phyloP scores from a whole-genome alignment of 2,329 filamentous ascomycete genomes.

The Clarireedia paspali region DNA sequence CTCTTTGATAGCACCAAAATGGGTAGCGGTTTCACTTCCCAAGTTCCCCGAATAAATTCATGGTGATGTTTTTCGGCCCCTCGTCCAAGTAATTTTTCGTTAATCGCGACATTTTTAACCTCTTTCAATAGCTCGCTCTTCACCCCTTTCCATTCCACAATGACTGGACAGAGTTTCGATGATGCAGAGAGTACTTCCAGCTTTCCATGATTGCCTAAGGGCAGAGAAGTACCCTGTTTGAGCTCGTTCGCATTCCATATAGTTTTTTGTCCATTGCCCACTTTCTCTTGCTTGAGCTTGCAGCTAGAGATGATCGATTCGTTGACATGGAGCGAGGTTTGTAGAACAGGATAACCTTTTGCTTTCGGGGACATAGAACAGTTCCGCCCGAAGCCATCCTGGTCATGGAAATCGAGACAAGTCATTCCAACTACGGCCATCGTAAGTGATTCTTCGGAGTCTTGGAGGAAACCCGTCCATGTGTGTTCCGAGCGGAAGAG shows the following conservation, averaged over 20 bases:
- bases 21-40: slow-evolving; percentile 7
- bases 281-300: background rate
- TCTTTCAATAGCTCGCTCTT: slow-evolving; percentile 2
- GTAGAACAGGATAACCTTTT: background rate
- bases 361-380: background rate
- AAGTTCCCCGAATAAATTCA: slow-evolving; percentile 10
- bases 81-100: slow-evolving; percentile 6
- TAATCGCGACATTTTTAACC: slow-evolving; percentile 8
- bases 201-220: background rate
- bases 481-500: slow-evolving; percentile 1
- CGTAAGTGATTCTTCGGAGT: slow-evolving; percentile 11
- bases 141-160: background rate
- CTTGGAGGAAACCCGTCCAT: slow-evolving; percentile 12
- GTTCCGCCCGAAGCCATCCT: slow-evolving; percentile 3
- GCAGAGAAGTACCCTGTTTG: background rate
- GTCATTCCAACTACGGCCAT: slow-evolving; percentile 10
- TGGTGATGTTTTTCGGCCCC: slow-evolving; percentile 5
- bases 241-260: background rate
- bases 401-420: slow-evolving; percentile 12
- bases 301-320: background rate
- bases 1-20: slow-evolving; percentile 10
- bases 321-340: slow-evolving; percentile 1
- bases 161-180: background rate
- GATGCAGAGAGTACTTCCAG: background rate
- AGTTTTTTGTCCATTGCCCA: background rate